Conservation (phyloP, 768 basidiomycete species). For the Leucocoprinus birnbaumii region DNA sequence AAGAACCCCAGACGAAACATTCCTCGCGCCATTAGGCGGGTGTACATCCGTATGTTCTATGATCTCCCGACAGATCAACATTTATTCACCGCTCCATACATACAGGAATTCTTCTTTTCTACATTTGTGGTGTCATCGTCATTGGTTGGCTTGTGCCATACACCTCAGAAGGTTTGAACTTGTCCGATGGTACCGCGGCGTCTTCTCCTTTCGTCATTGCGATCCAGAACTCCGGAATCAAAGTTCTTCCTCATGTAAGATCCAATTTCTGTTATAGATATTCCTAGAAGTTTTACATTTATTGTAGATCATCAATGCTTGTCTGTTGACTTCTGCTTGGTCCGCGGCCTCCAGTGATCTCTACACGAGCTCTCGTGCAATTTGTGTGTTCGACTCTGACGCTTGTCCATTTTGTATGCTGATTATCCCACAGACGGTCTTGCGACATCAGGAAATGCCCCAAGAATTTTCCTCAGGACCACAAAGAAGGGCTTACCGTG, state of each 20-base stretch:
- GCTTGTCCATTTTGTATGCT: too few species aligned
- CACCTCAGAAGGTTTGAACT: constrained; percentile 50
- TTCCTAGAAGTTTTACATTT: not conserved
- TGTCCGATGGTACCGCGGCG: constrained; percentile 58
- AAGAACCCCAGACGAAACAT: constrained; percentile 77
- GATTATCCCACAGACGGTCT: too few species aligned
- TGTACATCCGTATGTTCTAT: constrained; percentile 56
- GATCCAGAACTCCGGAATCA: constrained; percentile 83
- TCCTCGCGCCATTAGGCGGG: constrained; percentile 64
- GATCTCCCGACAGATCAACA: not conserved
- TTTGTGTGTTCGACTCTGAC: too few species aligned
- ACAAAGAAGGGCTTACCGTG: constrained; percentile 75
- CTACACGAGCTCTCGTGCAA: constrained; percentile 83
- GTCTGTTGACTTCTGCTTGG: constrained; percentile 86
- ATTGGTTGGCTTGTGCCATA: constrained; percentile 86
- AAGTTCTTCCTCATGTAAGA: constrained; percentile 72
- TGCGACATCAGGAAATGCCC: constrained; percentile 77
- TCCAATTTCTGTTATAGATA: not conserved
- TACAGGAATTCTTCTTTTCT: constrained; percentile 82
- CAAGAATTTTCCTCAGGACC: constrained; percentile 70
- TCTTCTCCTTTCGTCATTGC: constrained; percentile 93
- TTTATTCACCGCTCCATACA: constrained; percentile 21
- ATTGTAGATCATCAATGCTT: constrained; percentile 72
- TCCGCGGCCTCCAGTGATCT: constrained; percentile 89
- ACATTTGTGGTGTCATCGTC: constrained; percentile 62